phyloP scores from a whole-genome alignment of 1,284 basidiomycete species.

The Tilletia setariae region DNA sequence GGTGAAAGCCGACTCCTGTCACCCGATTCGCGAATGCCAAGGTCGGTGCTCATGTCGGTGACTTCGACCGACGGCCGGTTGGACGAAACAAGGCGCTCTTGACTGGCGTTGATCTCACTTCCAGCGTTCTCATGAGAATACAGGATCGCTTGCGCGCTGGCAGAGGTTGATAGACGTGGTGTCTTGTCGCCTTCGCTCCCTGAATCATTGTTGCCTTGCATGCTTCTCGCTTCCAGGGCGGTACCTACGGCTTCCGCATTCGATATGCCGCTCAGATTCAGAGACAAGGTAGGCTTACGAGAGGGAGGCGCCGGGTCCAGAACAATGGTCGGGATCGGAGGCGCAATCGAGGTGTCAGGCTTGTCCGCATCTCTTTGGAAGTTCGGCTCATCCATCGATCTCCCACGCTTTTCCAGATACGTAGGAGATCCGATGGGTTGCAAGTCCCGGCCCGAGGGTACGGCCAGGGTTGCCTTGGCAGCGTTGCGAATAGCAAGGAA shows the following conservation, averaged over 20 bases:
- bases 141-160: conserved; percentile 10
- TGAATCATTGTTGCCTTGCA: background rate
- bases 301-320: conserved; percentile 12
- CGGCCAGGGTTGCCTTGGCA: background rate
- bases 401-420: background rate
- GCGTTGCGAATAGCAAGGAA: conserved; percentile 54
- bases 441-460: background rate
- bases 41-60: background rate
- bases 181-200: background rate
- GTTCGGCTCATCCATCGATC: background rate
- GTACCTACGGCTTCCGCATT: background rate
- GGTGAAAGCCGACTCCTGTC: background rate
- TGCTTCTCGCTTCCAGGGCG: background rate
- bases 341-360: background rate
- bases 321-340: conserved; percentile 2
- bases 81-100: background rate
- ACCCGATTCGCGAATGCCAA: background rate
- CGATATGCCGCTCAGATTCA: background rate
- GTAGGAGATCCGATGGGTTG: background rate
- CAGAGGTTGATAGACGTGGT: background rate
- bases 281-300: conserved; percentile 5
- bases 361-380: too few relatives aligned
- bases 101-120: background rate
- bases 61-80: background rate
- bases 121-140: conserved; percentile 16